Conservation (phyloP, 441 rosid genomes). For the Sinapis alba region DNA sequence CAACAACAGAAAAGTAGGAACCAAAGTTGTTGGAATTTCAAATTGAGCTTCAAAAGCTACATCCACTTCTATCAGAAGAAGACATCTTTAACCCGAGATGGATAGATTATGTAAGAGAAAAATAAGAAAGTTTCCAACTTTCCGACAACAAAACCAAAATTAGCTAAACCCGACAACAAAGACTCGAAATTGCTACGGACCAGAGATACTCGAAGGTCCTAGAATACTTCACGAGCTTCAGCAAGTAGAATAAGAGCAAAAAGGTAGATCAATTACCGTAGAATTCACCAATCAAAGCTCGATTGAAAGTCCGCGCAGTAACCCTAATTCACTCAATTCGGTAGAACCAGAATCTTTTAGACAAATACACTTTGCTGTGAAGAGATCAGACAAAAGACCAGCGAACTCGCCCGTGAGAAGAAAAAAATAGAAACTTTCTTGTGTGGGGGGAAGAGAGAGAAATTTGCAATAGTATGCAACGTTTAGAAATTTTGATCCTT, state of each 20-base stretch:
- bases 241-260: slow-evolving; percentile 11
- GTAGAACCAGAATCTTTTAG: slow-evolving; percentile 4
- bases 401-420: slow-evolving; percentile 18
- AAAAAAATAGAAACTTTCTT: not conserved
- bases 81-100: not conserved
- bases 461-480: not conserved
- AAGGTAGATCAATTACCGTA: slow-evolving; percentile 31
- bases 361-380: not conserved
- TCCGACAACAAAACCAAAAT: slow-evolving; percentile 19
- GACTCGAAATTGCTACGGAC: not conserved
- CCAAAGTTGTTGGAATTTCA: slow-evolving; percentile 27
- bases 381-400: slow-evolving; percentile 36
- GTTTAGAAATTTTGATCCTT: not conserved
- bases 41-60: slow-evolving; percentile 24
- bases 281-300: slow-evolving; percentile 27
- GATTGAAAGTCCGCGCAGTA: slow-evolving; percentile 30
- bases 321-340: slow-evolving; percentile 37
- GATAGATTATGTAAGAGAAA: not conserved
- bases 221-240: slow-evolving; percentile 12
- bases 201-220: slow-evolving; percentile 14
- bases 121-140: slow-evolving; percentile 3
- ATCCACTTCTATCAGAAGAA: not conserved
- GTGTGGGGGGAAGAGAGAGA: not conserved
- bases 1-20: slow-evolving; percentile 22
- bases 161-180: slow-evolving; percentile 27